Percentiles rank a stretch among this genome's conserved stretches.
These are phyloP conservation scores for Xylariaceae sp. DNA, from an alignment of 2,329 filamentous ascomycete species.

Conservation along the genomic window DNA sequence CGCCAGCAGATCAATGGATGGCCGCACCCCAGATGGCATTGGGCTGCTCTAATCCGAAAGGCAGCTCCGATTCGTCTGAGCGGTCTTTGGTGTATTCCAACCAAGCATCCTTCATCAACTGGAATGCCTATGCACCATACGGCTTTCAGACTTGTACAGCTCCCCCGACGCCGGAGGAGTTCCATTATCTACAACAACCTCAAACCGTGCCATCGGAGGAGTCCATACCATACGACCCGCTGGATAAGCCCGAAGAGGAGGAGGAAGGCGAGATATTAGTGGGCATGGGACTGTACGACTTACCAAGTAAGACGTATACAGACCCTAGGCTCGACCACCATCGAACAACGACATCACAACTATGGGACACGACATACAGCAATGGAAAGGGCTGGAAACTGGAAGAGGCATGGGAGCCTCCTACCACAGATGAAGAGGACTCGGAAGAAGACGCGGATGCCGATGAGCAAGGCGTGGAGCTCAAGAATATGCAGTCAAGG, in stretches of 20 bases:
- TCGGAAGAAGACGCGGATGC: conserved; percentile 44
- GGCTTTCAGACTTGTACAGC: conserved; percentile 43
- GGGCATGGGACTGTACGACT: conserved; percentile 78
- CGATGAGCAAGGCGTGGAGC: conserved; percentile 34
- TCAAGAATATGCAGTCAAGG: conserved; percentile 26
- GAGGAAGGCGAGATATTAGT: conserved; percentile 66
- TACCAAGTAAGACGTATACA: conserved; percentile 52
- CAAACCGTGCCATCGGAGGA: conserved; percentile 46
- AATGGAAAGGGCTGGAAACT: conserved; percentile 72
- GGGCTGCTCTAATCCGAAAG: conserved; percentile 21
- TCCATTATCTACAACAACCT: conserved; percentile 46
- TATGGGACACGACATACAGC: conserved; percentile 47
- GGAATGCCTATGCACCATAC: conserved; percentile 42
- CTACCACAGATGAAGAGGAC: conserved; percentile 51
- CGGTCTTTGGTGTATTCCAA: conserved; percentile 28
- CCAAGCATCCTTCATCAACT: conserved; percentile 32
- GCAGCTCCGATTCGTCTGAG: conserved; percentile 26
- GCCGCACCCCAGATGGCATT: conserved; percentile 30
- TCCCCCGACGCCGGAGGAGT: conserved; percentile 56
- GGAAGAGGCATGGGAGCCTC: conserved; percentile 73
- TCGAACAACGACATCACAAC: conserved; percentile 46
- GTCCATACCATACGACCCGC: conserved; percentile 41
- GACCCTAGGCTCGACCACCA: conserved; percentile 50
- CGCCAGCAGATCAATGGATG: conserved; percentile 32
- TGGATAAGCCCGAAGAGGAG: conserved; percentile 49